phyloP scores from a whole-genome alignment of 2,329 filamentous ascomycete genomes.

The Huntiella abstrusa region DNA sequence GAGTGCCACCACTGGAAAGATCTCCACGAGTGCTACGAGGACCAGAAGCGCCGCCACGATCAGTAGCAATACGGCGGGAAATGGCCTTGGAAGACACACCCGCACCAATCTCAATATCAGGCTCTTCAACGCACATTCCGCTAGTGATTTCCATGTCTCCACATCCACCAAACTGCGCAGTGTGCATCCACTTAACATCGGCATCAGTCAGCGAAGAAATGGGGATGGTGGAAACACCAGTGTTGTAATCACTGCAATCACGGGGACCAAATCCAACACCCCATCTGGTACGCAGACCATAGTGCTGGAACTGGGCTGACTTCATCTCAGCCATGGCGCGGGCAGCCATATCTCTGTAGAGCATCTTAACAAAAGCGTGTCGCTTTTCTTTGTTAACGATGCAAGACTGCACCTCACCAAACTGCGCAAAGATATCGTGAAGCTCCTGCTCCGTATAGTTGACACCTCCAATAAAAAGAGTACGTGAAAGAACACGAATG shows the following conservation, averaged over 20 bases:
- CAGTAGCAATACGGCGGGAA: slow-evolving; percentile 49
- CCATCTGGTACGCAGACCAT: slow-evolving; percentile 77
- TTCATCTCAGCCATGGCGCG: slow-evolving; percentile 78
- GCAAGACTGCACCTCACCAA: slow-evolving; percentile 82
- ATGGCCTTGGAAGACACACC: slow-evolving; percentile 89
- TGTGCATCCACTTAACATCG: slow-evolving; percentile 93
- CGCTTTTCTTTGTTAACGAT: slow-evolving; percentile 97
- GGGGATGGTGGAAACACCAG: slow-evolving; percentile 81
- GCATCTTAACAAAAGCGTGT: slow-evolving; percentile 98
- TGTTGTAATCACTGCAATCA: slow-evolving; percentile 91
- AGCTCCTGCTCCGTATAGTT: slow-evolving; percentile 72
- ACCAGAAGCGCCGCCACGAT: slow-evolving; percentile 44
- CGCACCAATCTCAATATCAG: slow-evolving; percentile 94
- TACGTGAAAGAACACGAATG: slow-evolving; percentile 87
- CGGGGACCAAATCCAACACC: slow-evolving; percentile 92
- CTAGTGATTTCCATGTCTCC: slow-evolving; percentile 64
- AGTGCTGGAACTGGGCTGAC: slow-evolving; percentile 38
- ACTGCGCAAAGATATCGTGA: slow-evolving; percentile 59
- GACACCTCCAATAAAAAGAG: slow-evolving; percentile 89
- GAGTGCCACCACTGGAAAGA: slow-evolving; percentile 12
- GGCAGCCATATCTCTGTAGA: slow-evolving; percentile 69
- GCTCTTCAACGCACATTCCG: slow-evolving; percentile 85
- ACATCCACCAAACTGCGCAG: slow-evolving; percentile 80
- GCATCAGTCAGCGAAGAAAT: slow-evolving; percentile 86
- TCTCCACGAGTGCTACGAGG: slow-evolving; percentile 39